Conservation (phyloP, 2,329 filamentous ascomycete genomes). For the Rutstroemia sydowiana region DNA sequence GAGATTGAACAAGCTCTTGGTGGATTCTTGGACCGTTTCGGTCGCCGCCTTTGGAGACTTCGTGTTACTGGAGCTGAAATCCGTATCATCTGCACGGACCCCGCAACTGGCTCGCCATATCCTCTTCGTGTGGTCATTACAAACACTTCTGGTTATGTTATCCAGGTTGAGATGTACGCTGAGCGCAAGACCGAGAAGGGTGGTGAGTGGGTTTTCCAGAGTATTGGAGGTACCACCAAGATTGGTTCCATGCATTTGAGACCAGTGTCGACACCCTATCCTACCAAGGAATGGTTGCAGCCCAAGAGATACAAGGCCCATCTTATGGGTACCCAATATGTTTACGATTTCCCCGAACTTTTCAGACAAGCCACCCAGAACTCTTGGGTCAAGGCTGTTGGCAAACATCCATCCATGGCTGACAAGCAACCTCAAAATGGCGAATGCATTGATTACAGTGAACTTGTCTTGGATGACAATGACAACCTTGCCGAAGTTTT, state of each 20-base stretch:
- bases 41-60: conserved; percentile 88
- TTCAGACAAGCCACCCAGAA: conserved; percentile 98
- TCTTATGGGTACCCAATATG: conserved; percentile 97
- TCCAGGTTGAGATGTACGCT: conserved; percentile 94
- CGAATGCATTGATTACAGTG: conserved; percentile 88
- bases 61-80: conserved; percentile 97
- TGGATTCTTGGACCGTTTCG: conserved; percentile 94
- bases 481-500: conserved; percentile 90
- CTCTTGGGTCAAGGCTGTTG: conserved; percentile 73
- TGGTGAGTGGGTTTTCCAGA: conserved; percentile 92
- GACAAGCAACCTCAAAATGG: conserved; percentile 78
- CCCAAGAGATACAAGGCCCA: conserved; percentile 99
- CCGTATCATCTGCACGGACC: conserved; percentile 94
- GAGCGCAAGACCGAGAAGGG: conserved; percentile 98
- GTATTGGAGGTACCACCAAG: conserved; percentile 90
- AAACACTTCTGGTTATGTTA: conserved; percentile 96
- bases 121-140: conserved; percentile 94
- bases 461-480: conserved; percentile 89
- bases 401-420: conserved; percentile 64
- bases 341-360: conserved; percentile 98
- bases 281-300: conserved; percentile 97
- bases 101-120: conserved; percentile 72
- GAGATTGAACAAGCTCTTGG: conserved; percentile 91
- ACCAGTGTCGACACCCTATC: conserved; percentile 84
- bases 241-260: conserved; percentile 92